Percentiles rank a stretch among this genome's conserved stretches.
phyloP scores from a whole-genome alignment of 352 stramenopile species.

The Phytophthora litchii region DNA sequence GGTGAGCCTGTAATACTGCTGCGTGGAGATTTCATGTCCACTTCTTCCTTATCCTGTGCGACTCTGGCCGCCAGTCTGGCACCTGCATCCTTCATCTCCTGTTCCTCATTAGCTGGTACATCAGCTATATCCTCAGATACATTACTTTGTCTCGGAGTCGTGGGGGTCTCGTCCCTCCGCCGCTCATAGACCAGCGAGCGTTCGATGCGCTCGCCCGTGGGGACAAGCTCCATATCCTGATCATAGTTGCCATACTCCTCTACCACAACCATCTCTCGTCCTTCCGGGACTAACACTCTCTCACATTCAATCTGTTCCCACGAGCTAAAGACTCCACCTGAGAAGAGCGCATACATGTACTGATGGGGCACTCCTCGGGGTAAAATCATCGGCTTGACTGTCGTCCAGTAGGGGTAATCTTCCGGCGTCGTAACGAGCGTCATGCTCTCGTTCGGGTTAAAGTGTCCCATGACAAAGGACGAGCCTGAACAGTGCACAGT shows the following conservation, averaged over 20 bases:
- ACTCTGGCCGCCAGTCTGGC: constrained; percentile 11
- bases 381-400: constrained; percentile 93
- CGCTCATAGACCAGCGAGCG: constrained; percentile 72
- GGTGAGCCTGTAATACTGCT: constrained; percentile 44
- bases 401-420: constrained; percentile 97
- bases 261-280: constrained; percentile 79
- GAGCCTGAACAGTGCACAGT: constrained; percentile 80
- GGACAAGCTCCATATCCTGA: constrained; percentile 63
- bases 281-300: constrained; percentile 75
- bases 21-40: constrained; percentile 30
- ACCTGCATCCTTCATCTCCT: constrained; percentile 15
- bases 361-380: constrained; percentile 80
- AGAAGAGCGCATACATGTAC: constrained; percentile 93
- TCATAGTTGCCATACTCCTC: constrained; percentile 82
- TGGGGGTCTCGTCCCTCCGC: constrained; percentile 26
- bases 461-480: constrained; percentile 88
- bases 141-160: constrained; percentile 16
- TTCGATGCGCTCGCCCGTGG: constrained; percentile 58
- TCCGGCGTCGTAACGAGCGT: constrained; percentile 96
- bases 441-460: constrained; percentile 89
- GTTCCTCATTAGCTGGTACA: background rate
- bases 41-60: constrained; percentile 19
- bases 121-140: constrained; percentile 21
- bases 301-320: constrained; percentile 83
- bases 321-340: constrained; percentile 80